Evolutionary conservation across 129 eudicot genomes (phyloP).

Genomic region (sunflower (Helianthus annuus)): DNA sequence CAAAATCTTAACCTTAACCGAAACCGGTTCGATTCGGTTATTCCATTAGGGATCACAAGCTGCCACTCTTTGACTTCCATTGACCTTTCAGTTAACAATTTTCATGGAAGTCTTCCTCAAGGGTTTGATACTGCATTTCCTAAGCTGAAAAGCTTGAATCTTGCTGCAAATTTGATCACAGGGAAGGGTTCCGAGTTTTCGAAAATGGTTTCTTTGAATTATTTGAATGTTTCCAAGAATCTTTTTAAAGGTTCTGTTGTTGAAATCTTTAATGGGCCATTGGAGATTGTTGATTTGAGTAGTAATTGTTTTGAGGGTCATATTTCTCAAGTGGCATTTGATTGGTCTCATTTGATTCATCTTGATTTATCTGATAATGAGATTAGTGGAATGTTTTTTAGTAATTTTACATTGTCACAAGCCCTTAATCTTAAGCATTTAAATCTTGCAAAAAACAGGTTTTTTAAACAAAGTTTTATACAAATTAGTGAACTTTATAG

Average conservation of each 20-base stretch:
- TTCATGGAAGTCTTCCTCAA: conserved; percentile 61
- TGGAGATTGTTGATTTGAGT: conserved; percentile 74
- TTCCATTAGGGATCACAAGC: conserved; percentile 56
- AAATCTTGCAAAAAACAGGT: conserved; percentile 69
- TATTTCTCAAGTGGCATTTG: conserved; percentile 53
- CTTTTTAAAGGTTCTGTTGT: conserved; percentile 71
- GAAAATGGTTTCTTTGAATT: conserved; percentile 49
- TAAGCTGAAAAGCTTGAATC: conserved; percentile 57
- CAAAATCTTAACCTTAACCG: conserved; percentile 52
- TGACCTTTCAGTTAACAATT: conserved; percentile 59
- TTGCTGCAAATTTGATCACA: conserved; percentile 55
- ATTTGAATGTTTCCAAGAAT: conserved; percentile 64
- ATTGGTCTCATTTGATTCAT: conserved; percentile 65
- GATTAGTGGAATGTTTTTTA: conserved; percentile 56
- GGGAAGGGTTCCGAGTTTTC: conserved; percentile 67
- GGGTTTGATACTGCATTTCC: conserved; percentile 61
- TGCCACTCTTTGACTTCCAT: conserved; percentile 61
- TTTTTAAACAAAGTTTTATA: conserved; percentile 50
- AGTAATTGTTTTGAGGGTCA: conserved; percentile 76
- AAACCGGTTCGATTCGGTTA: conserved; percentile 49
- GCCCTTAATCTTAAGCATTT: conserved; percentile 63
- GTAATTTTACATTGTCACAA: conserved; percentile 38
- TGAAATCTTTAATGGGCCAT: conserved; percentile 55
- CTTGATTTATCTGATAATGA: conserved; percentile 71
- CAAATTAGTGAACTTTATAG: conserved; percentile 37